These are phyloP conservation scores for Gelatoporia subvermispora DNA, from an alignment of 768 basidiomycete species.

Conservation along the genomic window DNA sequence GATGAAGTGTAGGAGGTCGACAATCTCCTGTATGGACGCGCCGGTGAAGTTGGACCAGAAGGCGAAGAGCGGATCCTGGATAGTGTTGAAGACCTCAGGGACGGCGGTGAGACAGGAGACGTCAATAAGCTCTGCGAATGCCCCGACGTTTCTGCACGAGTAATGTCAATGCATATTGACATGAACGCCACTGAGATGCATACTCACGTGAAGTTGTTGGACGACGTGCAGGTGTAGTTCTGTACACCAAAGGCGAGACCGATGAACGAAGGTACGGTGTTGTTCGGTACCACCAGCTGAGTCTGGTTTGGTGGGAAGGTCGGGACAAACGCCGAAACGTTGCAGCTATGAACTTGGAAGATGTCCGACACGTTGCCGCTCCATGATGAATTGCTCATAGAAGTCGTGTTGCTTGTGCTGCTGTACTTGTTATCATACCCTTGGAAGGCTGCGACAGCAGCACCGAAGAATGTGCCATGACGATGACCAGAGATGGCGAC, in stretches of 20 bases:
- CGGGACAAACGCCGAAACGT: slow-evolving; percentile 18
- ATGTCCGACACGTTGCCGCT: too few species aligned
- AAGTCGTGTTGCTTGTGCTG: too few species aligned
- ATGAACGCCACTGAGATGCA: neutral
- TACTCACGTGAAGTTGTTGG: slow-evolving; percentile 38
- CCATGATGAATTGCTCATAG: too few species aligned
- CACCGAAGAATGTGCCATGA: too few species aligned
- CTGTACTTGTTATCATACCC: too few species aligned
- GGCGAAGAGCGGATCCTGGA: slow-evolving; percentile 9
- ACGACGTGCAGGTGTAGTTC: slow-evolving; percentile 47
- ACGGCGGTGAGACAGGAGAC: slow-evolving; percentile 21
- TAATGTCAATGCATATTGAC: neutral
- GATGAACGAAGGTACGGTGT: slow-evolving; percentile 33
- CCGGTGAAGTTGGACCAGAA: slow-evolving; percentile 11
- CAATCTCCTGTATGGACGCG: slow-evolving; percentile 16
- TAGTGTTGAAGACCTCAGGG: slow-evolving; percentile 2
- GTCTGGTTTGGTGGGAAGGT: slow-evolving; percentile 27
- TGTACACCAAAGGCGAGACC: slow-evolving; percentile 46
- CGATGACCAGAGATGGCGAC: too few species aligned
- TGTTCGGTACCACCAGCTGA: slow-evolving; percentile 31
- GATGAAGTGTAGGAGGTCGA: slow-evolving; percentile 13
- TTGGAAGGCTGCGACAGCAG: too few species aligned
- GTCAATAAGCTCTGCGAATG: slow-evolving; percentile 29
- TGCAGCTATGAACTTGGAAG: slow-evolving; percentile 11
- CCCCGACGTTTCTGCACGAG: slow-evolving; percentile 36